These are phyloP conservation scores for Taphrina flavorubra DNA, from an alignment of 1,139 yeast species.

Conservation along the genomic window DNA sequence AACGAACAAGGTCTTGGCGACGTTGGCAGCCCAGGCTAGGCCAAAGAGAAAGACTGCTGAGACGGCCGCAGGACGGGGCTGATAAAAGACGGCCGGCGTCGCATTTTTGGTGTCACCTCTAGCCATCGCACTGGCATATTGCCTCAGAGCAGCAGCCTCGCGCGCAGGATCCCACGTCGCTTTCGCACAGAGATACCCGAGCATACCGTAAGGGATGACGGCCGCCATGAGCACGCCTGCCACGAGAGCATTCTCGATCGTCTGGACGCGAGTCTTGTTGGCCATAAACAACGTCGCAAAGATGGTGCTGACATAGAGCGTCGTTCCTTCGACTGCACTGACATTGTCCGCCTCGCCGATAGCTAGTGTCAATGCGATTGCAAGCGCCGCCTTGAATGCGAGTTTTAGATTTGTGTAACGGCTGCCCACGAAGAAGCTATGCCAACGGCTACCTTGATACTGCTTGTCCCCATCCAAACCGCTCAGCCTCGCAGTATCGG, in stretches of 20 bases:
- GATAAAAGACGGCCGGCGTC: constrained; percentile 25
- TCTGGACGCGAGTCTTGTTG: constrained; percentile 22
- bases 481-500: background rate
- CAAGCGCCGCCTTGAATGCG: constrained; percentile 22
- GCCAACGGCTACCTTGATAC: constrained; percentile 15
- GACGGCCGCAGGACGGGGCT: constrained; percentile 34
- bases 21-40: constrained; percentile 32
- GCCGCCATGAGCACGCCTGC: constrained; percentile 17
- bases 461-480: background rate
- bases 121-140: constrained; percentile 9
- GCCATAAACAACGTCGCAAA: constrained; percentile 22
- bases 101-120: constrained; percentile 8
- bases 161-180: constrained; percentile 19
- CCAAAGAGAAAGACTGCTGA: constrained; percentile 32
- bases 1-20: constrained; percentile 26
- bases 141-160: background rate
- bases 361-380: constrained; percentile 17
- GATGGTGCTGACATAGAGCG: constrained; percentile 25
- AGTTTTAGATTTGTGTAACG: constrained; percentile 21
- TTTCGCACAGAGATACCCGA: constrained; percentile 30
- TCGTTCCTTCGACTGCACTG: constrained; percentile 13
- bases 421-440: constrained; percentile 15
- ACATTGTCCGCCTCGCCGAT: constrained; percentile 19
- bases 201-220: constrained; percentile 24
- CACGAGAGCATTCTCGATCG: constrained; percentile 18